These are phyloP conservation scores for Larix kaempferi DNA, from an alignment of 75 land plant genomes.

Conservation along the genomic window DNA sequence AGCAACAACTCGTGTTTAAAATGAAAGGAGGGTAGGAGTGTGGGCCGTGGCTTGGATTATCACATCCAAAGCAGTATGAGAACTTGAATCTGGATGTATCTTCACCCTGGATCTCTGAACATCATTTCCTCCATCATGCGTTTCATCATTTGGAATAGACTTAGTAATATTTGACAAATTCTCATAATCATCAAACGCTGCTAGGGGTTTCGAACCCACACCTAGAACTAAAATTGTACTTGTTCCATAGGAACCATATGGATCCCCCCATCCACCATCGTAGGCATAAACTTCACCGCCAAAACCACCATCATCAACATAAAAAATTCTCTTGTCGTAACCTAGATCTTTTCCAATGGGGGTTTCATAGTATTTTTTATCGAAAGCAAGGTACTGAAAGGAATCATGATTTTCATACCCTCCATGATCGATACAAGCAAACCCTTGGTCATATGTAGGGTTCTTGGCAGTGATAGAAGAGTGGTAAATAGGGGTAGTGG, in stretches of 20 bases:
- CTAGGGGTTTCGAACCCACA: background rate
- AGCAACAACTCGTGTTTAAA: too few relatives aligned
- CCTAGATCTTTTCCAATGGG: background rate
- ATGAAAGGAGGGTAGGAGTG: background rate
- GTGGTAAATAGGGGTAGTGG: conserved; percentile 6
- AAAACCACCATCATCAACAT: conserved; percentile 22
- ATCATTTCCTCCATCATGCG: conserved; percentile 36
- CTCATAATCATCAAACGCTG: conserved; percentile 11
- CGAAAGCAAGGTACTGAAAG: conserved; percentile 11
- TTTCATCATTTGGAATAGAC: conserved; percentile 77
- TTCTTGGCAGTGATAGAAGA: too few relatives aligned
- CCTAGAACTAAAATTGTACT: conserved; percentile 17
- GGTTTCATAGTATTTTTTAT: conserved; percentile 7
- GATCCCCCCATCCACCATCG: conserved; percentile 61
- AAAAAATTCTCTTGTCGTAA: conserved; percentile 5
- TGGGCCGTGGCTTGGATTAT: conserved; percentile 89
- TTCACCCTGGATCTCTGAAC: conserved; percentile 90
- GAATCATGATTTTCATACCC: conserved; percentile 18
- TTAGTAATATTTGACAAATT: conserved; percentile 55
- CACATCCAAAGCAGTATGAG: conserved; percentile 61
- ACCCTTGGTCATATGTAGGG: conserved; percentile 2
- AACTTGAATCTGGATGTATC: conserved; percentile 56
- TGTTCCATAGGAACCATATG: conserved; percentile 79
- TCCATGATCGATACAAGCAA: conserved; percentile 7
- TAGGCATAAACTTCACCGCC: conserved; percentile 68